Evolutionary conservation across 352 stramenopile species (phyloP), one percentile per base, ranked within the genome.

Genomic region (Pythium volutum): DNA sequence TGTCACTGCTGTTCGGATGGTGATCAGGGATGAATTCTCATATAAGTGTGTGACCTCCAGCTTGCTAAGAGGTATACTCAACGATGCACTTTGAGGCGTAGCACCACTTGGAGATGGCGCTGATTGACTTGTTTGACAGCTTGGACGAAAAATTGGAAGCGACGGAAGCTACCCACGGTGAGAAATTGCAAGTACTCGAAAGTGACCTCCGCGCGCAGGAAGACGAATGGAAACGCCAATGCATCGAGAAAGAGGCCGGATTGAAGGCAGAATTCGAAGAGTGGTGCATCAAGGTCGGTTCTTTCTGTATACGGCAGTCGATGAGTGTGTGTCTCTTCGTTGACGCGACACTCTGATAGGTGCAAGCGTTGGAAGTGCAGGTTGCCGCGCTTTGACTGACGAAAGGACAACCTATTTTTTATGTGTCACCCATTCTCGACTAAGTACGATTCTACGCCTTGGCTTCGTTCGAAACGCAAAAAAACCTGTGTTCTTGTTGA

Each of bases 281-380:
- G 31, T 67, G 58, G 59, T 59, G 18, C 16, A 38, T 54, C 33
- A 72, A 72, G 59, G 65, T 70, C 52, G 27, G 46, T 18, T 20
- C 4, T 10, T 33, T 20, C 10, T n/a, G 25, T 42, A n/a, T n/a
- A n/a, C n/a, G n/a, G n/a, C n/a, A n/a, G n/a, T n/a, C 8, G 16
- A 31, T 51, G 22, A 11, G 12, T 25, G 12, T 27, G 25, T 11
- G 42, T 11, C n/a, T 47, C 29, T 26, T 63, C 14, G 25, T 36
- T 55, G 42, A 31, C 22, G 15, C 34, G 23, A 10, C 23, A 4
- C 5, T 23, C 20, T 33, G 18, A 4, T 26, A 70, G 62, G 50
- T 64, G 23, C 9, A 62, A 50, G 29, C 36, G 22, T 22, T 65
- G 20, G 42, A 49, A 49, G 48, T 55, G 48, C 25, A 41, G 22